phyloP scores from a whole-genome alignment of 1,284 basidiomycete genomes.

The Rugosomyces carneus region DNA sequence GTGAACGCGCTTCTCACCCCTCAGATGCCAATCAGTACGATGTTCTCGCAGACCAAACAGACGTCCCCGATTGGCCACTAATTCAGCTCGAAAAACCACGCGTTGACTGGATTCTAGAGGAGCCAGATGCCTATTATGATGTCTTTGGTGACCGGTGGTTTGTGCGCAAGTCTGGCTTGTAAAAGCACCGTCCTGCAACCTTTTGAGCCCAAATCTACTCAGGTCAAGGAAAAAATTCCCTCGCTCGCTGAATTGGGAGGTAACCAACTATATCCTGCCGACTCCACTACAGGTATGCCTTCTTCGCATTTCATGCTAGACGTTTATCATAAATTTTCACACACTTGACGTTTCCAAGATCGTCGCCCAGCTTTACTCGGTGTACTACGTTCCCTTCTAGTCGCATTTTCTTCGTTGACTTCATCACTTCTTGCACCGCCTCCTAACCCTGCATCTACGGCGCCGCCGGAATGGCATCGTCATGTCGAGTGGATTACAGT shows the following conservation, averaged over 20 bases:
- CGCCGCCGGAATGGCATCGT: conserved; percentile 61
- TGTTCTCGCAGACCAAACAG: conserved; percentile 56
- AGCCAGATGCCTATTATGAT: conserved; percentile 60
- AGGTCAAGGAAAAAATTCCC: conserved; percentile 74
- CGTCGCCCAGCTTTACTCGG: conserved; percentile 63
- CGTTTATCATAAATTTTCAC: conserved; percentile 7
- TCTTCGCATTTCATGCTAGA: background rate
- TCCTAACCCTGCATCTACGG: conserved; percentile 39
- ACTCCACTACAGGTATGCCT: conserved; percentile 55
- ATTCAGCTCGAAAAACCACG: conserved; percentile 70
- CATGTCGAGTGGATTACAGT: conserved; percentile 71
- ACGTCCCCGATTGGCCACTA: conserved; percentile 69
- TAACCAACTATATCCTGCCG: conserved; percentile 65
- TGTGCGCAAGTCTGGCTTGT: conserved; percentile 34
- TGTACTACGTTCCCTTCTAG: conserved; percentile 62
- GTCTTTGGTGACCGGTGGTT: conserved; percentile 80
- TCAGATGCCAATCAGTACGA: conserved; percentile 48
- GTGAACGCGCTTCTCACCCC: conserved; percentile 39
- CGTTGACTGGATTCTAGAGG: conserved; percentile 76
- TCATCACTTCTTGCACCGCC: conserved; percentile 58
- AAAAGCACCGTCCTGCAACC: conserved; percentile 8
- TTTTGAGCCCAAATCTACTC: conserved; percentile 6
- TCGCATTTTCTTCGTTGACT: conserved; percentile 64
- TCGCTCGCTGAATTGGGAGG: conserved; percentile 67
- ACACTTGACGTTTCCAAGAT: conserved; percentile 34